Base-by-base conservation (phyloP, 805 yeast species). In the Candida lessepsii region DNA sequence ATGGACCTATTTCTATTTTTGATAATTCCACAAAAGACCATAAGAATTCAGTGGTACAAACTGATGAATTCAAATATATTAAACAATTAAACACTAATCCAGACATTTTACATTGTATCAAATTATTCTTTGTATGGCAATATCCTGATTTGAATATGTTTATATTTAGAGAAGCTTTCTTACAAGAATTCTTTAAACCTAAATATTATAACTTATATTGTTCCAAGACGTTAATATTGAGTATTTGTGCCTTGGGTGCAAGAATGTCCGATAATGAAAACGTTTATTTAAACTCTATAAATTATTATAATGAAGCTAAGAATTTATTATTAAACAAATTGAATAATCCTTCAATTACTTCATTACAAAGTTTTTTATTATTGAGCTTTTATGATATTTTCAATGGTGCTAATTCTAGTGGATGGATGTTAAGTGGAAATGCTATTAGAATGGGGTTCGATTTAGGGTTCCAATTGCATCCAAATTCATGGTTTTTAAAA, bases 371-470 rank as follows among this genome's bases (percentile, higher is more conserved):
- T 20, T 71, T 75, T 40, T 58, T 80, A n/a, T 60, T 80, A 16
- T 56, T 80, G 11, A 81, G 84, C 4, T 71, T 78, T 41, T 80
- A 79, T 53, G 85, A 80, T 51, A 70, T 80, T 27, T 80, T 82
- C 41, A 73, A 71, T 47, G 84, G 84, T 2, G 58, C 71, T 37
- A 77, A 75, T 49, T 72, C 79, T 18, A 65, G 75, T 34, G 81
- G 82, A 5, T 80, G 85, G 85, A 73, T 78, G 70, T 65, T 79
- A 25, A 67, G 76, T 3, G 86, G 86, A 3, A 67, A 72, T 37
- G 85, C 83, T 7, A 70, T 80, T 49, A 59, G 86, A 37, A 80
- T 80, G 67, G 86, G 86, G 1, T 76, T 71, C 48, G 82, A 80
- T 53, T 61, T 80, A 49, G 85, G 85, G 1, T 80, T 80, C 51